These are phyloP conservation scores for Paramecium primaurelia DNA, from an alignment of 73 alveolate genomes.

Conservation along the genomic window DNA sequence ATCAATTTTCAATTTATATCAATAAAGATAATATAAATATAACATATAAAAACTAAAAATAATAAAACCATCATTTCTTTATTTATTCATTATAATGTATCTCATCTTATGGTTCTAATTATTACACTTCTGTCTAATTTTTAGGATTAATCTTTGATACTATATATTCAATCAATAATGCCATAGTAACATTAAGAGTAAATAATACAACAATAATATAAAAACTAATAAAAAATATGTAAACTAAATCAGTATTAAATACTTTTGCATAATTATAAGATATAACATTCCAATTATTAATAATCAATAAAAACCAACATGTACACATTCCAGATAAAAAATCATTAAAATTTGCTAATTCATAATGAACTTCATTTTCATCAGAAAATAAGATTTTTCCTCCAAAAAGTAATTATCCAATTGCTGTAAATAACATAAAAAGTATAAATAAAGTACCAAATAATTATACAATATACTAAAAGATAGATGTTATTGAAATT, in stretches of 20 bases:
- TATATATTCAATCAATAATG: constrained; percentile 22
- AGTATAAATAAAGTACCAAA: neutral
- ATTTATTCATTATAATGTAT: neutral
- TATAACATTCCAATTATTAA: constrained; percentile 32
- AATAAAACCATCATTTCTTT: neutral
- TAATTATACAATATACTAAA: neutral
- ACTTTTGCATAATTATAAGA: neutral
- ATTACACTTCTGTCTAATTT: neutral
- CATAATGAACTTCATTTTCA: neutral
- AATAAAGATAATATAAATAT: neutral
- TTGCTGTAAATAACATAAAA: neutral
- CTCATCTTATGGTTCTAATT: neutral
- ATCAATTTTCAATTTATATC: neutral
- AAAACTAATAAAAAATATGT: constrained; percentile 1
- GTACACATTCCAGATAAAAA: neutral
- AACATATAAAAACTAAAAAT: neutral
- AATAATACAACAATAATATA: constrained; percentile 34
- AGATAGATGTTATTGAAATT: neutral
- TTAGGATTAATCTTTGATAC: neutral
- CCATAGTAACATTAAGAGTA: constrained; percentile 25
- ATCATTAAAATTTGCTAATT: neutral
- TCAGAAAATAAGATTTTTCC: neutral
- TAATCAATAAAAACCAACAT: neutral
- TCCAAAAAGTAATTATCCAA: constrained; percentile 17
- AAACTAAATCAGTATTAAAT: neutral